These are phyloP conservation scores for Aspergillus costaricaensis DNA, from an alignment of 2,329 filamentous ascomycete genomes.

Conservation along the genomic window DNA sequence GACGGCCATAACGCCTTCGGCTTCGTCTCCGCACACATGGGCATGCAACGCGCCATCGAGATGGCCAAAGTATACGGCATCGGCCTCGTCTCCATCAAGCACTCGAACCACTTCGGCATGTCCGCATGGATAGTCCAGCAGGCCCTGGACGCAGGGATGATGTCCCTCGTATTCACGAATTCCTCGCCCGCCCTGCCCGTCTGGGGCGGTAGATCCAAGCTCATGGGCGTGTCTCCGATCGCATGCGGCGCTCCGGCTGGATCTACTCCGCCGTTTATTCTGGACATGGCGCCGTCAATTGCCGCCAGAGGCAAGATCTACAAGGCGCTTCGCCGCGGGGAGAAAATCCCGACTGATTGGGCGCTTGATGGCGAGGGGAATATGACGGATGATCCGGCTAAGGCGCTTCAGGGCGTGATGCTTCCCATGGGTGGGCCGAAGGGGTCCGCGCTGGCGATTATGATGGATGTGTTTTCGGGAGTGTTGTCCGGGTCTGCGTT, in stretches of 20 bases:
- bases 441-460: slow-evolving; percentile 73
- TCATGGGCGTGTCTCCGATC: slow-evolving; percentile 74
- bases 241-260: slow-evolving; percentile 72
- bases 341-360: slow-evolving; percentile 60
- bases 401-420: slow-evolving; percentile 76
- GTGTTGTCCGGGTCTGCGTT: slow-evolving; percentile 75
- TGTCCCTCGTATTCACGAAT: slow-evolving; percentile 71
- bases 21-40: slow-evolving; percentile 67
- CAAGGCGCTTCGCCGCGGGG: slow-evolving; percentile 45
- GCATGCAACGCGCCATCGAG: slow-evolving; percentile 67
- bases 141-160: slow-evolving; percentile 70
- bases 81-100: slow-evolving; percentile 73
- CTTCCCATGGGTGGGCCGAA: slow-evolving; percentile 84
- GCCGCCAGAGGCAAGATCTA: slow-evolving; percentile 50
- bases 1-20: slow-evolving; percentile 73
- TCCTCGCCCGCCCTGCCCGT: slow-evolving; percentile 71
- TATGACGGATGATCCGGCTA: slow-evolving; percentile 69
- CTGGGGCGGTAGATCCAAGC: slow-evolving; percentile 67
- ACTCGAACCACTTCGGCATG: slow-evolving; percentile 85
- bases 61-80: slow-evolving; percentile 68
- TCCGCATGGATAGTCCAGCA: slow-evolving; percentile 77
- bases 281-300: slow-evolving; percentile 51
- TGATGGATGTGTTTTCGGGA: slow-evolving; percentile 89
- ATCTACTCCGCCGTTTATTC: slow-evolving; percentile 58
- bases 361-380: slow-evolving; percentile 71